Evolutionary conservation across 2,329 filamentous ascomycete genomes (phyloP).

Genomic region (Emmonsiellopsis sp.): DNA sequence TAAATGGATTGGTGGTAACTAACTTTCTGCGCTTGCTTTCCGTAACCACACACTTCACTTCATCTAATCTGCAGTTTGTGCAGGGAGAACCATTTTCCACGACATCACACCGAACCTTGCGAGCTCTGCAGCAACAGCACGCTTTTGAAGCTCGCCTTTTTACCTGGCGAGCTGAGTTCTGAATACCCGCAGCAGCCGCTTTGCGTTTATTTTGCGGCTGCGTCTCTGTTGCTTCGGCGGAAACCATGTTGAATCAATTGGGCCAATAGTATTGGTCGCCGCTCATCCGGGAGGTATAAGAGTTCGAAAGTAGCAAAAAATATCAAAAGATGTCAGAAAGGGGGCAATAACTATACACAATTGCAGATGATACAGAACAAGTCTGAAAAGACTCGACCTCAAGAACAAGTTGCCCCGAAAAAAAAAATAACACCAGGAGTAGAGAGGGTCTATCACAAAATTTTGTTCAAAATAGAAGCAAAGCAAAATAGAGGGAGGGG

Average conservation of each 20-base stretch:
- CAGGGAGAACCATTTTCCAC: constrained; percentile 36
- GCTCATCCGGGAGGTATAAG: neutral
- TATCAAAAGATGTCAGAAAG: neutral
- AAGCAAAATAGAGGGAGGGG: neutral
- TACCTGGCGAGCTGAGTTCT: constrained; percentile 47
- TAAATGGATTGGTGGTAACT: constrained; percentile 14
- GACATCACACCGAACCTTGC: constrained; percentile 45
- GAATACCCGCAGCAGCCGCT: constrained; percentile 47
- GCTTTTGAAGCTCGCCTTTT: constrained; percentile 57
- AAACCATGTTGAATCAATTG: constrained; percentile 13
- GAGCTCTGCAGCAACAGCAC: constrained; percentile 43
- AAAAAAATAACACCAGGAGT: neutral
- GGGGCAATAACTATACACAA: too few species aligned
- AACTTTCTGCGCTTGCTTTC: constrained; percentile 48
- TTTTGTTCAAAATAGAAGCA: neutral
- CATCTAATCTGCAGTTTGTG: constrained; percentile 21
- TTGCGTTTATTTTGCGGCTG: constrained; percentile 46
- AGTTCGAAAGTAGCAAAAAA: neutral
- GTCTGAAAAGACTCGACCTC: neutral
- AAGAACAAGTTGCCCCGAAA: neutral
- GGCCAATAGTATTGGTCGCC: neutral
- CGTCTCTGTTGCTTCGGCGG: constrained; percentile 17
- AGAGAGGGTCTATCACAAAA: neutral
- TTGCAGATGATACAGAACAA: too few species aligned
- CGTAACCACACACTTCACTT: constrained; percentile 18